phyloP scores from a whole-genome alignment of 306 rosid genomes.

The Luffa acutangula region DNA sequence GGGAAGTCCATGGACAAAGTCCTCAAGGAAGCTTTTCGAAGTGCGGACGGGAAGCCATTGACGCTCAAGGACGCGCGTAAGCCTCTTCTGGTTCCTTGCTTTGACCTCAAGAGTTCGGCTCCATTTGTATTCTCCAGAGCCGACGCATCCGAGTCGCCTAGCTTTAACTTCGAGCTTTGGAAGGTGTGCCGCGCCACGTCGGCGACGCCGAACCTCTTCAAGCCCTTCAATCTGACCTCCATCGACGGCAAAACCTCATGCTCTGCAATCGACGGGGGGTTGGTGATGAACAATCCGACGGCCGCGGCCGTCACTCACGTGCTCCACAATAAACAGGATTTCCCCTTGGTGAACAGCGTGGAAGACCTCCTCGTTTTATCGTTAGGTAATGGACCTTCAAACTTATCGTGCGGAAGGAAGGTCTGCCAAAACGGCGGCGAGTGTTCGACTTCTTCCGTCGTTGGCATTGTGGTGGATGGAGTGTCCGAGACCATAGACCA shows the following conservation, averaged over 20 bases:
- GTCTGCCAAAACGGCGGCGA: slow-evolving; percentile 17
- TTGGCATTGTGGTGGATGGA: slow-evolving; percentile 79
- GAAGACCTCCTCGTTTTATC: slow-evolving; percentile 80
- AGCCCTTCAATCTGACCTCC: slow-evolving; percentile 58
- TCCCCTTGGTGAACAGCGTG: slow-evolving; percentile 63
- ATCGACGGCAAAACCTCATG: slow-evolving; percentile 68
- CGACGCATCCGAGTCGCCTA: slow-evolving; percentile 72
- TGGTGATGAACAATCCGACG: slow-evolving; percentile 91
- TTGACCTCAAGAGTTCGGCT: slow-evolving; percentile 80
- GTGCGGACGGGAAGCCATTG: slow-evolving; percentile 37
- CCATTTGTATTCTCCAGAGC: slow-evolving; percentile 91
- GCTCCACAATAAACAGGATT: slow-evolving; percentile 80
- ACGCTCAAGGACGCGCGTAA: slow-evolving; percentile 79
- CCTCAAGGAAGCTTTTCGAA: slow-evolving; percentile 41
- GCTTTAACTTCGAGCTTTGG: slow-evolving; percentile 88
- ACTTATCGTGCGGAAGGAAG: slow-evolving; percentile 13
- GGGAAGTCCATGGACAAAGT: slow-evolving; percentile 55
- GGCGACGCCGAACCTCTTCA: slow-evolving; percentile 66
- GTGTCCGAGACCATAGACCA: slow-evolving; percentile 91
- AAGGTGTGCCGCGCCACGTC: slow-evolving; percentile 93
- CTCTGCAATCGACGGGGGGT: slow-evolving; percentile 81
- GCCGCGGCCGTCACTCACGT: slow-evolving; percentile 91
- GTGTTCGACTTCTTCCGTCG: slow-evolving; percentile 52
- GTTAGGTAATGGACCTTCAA: slow-evolving; percentile 56
- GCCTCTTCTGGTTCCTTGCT: slow-evolving; percentile 84